Evolutionary conservation across 768 basidiomycete genomes (phyloP), one percentile per base, ranked within the genome.

Genomic region (Tulasnella calospora): DNA sequence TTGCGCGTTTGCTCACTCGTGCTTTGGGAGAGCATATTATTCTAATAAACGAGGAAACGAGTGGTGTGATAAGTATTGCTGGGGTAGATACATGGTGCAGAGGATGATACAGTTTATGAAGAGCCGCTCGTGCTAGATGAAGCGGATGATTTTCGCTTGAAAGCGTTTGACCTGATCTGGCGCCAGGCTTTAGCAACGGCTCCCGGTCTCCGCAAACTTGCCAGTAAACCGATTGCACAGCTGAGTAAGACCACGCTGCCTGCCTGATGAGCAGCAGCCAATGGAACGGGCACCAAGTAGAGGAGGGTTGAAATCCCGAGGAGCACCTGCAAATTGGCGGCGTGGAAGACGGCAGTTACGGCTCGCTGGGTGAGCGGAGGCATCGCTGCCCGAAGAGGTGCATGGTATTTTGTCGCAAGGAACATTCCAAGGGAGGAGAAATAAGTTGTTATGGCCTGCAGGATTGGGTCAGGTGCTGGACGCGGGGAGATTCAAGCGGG

Each of bases 241-340:
- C 92, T 96, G 71, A 99, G 86, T 9, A 99, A 86, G 51, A 92
- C 88, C 9, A 99, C 92, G 82, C 95, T 97, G 7, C 97, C 98
- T 0, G 95, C 97, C 84, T 99, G 98, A 83, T 99, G 98, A 41
- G 92, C 88, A 17, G 97, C 95, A 10, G 98, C 98, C 3, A 99
- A 85, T 2, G 94, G 94, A 0, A 95, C 89, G 0, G 98, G 98
- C 1, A 99, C 98, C 47, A 98, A 89, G 84, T 97, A 97, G 17
- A 98, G 83, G 33, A 99, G 85, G 0, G 98, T 99, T 35, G 92
- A 87, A 79, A 93, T 89, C 4, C 92, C 92, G 7, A 93, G 85
- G 2, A 88, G 83, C 40, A 94, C 94, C 84, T 99, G 98, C 0
- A 95, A 83, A 81, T 95, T 94, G 35, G 89, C 94, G 88, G 95